Evolutionary conservation across 805 yeast species (phyloP), one percentile per base, ranked within the genome.

Genomic region (Wickerhamomyces kurtzmanii): DNA sequence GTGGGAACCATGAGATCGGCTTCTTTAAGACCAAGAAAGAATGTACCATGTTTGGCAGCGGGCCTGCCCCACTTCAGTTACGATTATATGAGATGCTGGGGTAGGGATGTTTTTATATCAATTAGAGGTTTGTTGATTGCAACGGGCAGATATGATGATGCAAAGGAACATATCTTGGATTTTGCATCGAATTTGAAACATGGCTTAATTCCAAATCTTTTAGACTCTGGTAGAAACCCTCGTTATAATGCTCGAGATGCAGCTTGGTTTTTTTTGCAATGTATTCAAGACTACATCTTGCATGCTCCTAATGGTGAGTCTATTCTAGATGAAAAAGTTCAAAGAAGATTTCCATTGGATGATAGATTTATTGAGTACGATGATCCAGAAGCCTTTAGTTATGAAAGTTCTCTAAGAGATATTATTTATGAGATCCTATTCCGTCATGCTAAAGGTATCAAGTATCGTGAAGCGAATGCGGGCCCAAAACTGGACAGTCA

Each of bases 61-160:
- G 98, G 97, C 2, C 65, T 89, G 35, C 98, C 98, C 2, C 96
- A 86, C 54, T 89, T 89, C 57, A 77, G 91, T 48, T 70, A 68
- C 33, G 85, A 80, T 38, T 87, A 81, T 53, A 86, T 89, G 95
- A 68, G 98, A 52, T 85, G 96, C 50, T 89, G 98, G 98, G 98
- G 98, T 14, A 70, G 98, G 47, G 98, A 89, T 54, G 94, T 86
- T 1, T 91, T 91, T 49, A 79, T 89, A 25, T 70, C 96, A 0
- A 64, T 81, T 23, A 63, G 95, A 35, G 98, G 98, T 0, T 61
- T 89, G 27, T 55, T 86, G 31, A 57, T 86, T 15, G 76, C 81
- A 1, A 70, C 96, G 0, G 87, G 80, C 8, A 64, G 97, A 31
- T 74, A 50, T 45, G 83, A 79, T 1, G 85, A 76, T 24, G 96